These are phyloP conservation scores for Penicillium canariense DNA, from an alignment of 495 filamentous ascomycete species.

Conservation along the genomic window DNA sequence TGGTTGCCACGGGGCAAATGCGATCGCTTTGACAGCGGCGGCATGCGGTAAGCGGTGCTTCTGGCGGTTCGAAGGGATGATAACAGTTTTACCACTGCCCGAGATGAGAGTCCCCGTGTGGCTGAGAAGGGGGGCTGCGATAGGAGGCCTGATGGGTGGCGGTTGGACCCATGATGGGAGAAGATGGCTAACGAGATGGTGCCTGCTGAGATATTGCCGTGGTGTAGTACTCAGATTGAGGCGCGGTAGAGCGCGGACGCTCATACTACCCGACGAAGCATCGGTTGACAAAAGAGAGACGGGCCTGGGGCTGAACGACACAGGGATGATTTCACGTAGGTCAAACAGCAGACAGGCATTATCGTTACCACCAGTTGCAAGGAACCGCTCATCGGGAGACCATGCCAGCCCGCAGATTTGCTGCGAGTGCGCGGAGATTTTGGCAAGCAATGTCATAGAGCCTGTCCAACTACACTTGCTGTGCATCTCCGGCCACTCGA, in stretches of 20 bases:
- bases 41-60: constrained; percentile 74
- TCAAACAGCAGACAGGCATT: constrained; percentile 85
- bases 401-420: constrained; percentile 92
- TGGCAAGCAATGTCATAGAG: constrained; percentile 70
- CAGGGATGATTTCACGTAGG: constrained; percentile 54
- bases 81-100: constrained; percentile 27
- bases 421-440: constrained; percentile 77
- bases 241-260: constrained; percentile 21
- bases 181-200: constrained; percentile 24
- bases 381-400: constrained; percentile 71
- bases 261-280: constrained; percentile 12
- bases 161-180: constrained; percentile 33
- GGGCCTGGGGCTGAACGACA: background rate
- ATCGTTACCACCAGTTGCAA: constrained; percentile 92
- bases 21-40: constrained; percentile 94
- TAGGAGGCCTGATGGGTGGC: constrained; percentile 13
- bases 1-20: constrained; percentile 93
- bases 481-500: constrained; percentile 72
- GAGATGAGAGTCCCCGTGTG: constrained; percentile 31
- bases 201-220: constrained; percentile 21
- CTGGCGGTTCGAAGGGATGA: constrained; percentile 51
- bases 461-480: constrained; percentile 66
- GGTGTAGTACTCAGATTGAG: constrained; percentile 14
- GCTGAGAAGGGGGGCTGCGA: constrained; percentile 26
- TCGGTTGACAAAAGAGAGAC: background rate